phyloP scores from a whole-genome alignment of 331 rosid genomes.

The Spiraea crenata region DNA sequence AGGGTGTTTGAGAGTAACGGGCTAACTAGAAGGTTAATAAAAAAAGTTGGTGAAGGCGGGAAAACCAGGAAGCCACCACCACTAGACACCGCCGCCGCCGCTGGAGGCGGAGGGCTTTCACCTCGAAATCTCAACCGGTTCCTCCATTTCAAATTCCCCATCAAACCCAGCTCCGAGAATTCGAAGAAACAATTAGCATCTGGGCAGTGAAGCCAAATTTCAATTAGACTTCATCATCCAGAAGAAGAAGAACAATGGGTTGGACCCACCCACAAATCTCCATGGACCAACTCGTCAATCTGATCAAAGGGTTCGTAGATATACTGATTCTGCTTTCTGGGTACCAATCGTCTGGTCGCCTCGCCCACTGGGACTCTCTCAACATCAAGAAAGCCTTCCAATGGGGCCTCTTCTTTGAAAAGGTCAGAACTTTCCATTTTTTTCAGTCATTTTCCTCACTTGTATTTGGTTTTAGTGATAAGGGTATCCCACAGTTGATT shows the following conservation, averaged over 20 bases:
- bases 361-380: constrained; percentile 38
- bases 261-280: constrained; percentile 34
- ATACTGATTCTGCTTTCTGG: constrained; percentile 43
- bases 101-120: background rate
- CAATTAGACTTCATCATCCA: no score
- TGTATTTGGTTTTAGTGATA: background rate
- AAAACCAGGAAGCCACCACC: background rate
- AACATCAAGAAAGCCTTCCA: constrained; percentile 36
- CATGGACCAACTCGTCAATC: constrained; percentile 26
- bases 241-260: constrained; percentile 21
- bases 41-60: constrained; percentile 9
- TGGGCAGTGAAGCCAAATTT: background rate
- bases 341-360: constrained; percentile 39
- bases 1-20: no score
- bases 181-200: background rate
- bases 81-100: background rate
- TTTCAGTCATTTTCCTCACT: background rate
- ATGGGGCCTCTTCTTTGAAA: constrained; percentile 42
- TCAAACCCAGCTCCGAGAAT: background rate
- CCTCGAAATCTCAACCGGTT: background rate
- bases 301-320: constrained; percentile 44
- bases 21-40: no score
- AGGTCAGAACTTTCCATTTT: constrained; percentile 7
- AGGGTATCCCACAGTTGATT: background rate
- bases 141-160: background rate